These are phyloP conservation scores for Omphalotus olearius DNA, from an alignment of 1,284 basidiomycete species.

Conservation along the genomic window DNA sequence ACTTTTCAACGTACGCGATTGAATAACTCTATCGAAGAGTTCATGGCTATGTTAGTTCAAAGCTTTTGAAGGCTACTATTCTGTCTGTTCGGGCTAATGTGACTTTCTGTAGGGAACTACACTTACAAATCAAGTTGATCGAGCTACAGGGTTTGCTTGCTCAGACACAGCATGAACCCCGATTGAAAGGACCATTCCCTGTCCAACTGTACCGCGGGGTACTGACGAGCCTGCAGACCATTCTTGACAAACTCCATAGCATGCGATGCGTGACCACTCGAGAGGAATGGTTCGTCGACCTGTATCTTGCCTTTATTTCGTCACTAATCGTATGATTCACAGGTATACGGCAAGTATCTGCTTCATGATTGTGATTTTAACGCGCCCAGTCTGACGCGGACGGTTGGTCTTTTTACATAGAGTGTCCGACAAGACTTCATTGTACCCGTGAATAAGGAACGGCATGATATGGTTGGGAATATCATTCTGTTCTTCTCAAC, in stretches of 20 bases:
- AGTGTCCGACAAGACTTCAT: conserved; percentile 83
- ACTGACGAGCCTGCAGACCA: conserved; percentile 82
- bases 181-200: conserved; percentile 92
- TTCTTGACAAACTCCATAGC: conserved; percentile 86
- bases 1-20: conserved; percentile 36
- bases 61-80: not conserved
- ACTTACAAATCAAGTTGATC: conserved; percentile 88
- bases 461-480: conserved; percentile 91
- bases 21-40: conserved; percentile 70
- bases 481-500: conserved; percentile 91
- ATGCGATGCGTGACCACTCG: conserved; percentile 94
- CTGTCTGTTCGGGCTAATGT: not conserved
- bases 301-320: conserved; percentile 5
- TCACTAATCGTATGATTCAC: conserved; percentile 9
- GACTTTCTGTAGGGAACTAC: conserved; percentile 71
- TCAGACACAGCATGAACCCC: conserved; percentile 90
- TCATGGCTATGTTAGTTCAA: conserved; percentile 80
- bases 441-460: conserved; percentile 80
- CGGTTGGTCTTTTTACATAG: conserved; percentile 31
- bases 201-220: conserved; percentile 79
- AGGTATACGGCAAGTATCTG: conserved; percentile 63
- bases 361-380: not conserved
- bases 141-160: conserved; percentile 78
- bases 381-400: not conserved
- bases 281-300: conserved; percentile 76